Evolutionary conservation across 148 eudicot species (phyloP).

Genomic region (Selenicereus undatus): DNA sequence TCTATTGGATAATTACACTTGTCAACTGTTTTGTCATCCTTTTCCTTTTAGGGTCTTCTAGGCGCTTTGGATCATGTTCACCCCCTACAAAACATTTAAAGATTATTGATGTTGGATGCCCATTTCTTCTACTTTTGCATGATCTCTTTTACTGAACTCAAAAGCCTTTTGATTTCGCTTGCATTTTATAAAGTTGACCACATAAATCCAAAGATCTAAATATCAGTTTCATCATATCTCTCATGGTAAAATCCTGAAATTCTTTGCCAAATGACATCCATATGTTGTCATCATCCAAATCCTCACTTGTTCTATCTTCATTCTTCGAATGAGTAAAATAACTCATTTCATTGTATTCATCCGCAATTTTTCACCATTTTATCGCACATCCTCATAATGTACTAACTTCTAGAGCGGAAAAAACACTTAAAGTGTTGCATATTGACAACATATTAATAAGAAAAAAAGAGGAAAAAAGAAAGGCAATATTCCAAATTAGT

Average conservation of each 20-base stretch:
- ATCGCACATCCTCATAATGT: too few species aligned
- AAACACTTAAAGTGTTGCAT: too few species aligned
- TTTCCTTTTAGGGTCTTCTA: neutral
- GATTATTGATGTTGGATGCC: neutral
- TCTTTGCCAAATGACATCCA: neutral
- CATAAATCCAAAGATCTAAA: neutral
- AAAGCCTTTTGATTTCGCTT: neutral
- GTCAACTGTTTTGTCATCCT: neutral
- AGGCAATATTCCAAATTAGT: too few species aligned
- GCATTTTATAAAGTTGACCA: neutral
- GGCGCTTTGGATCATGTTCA: neutral
- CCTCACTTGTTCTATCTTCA: too few species aligned
- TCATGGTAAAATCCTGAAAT: neutral
- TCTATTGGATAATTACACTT: neutral
- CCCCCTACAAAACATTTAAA: neutral
- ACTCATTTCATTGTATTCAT: too few species aligned
- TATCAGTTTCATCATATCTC: neutral
- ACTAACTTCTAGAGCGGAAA: too few species aligned
- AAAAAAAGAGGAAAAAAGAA: too few species aligned
- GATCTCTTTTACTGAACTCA: neutral
- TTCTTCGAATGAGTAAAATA: too few species aligned
- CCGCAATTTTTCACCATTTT: too few species aligned
- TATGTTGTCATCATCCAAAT: neutral
- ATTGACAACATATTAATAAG: too few species aligned
- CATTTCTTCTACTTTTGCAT: neutral